phyloP scores from a whole-genome alignment of 129 eudicot genomes.

The carrot (Daucus carota) region DH1_v3.0 NC_030385.2:35439001-35439500 shows the following conservation, averaged over 20 bases:
- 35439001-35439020: neutral
- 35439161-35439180: too few relatives aligned
- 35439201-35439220: neutral
- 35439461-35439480: constrained; percentile 98
- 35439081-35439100: neutral
- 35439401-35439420: constrained; percentile 21
- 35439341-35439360: neutral
- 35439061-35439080: neutral
- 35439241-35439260: too few relatives aligned
- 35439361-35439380: neutral
- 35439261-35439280: neutral
- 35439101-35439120: neutral
- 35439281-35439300: neutral
- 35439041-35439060: neutral
- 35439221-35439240: neutral
- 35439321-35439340: neutral
- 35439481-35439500: constrained; percentile 90
- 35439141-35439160: too few relatives aligned
- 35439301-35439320: neutral
- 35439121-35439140: neutral
- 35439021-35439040: neutral
- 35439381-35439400: neutral
- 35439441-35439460: constrained; percentile 96
- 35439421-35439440: constrained; percentile 93
- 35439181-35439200: neutral